These are phyloP conservation scores for Tephrocybe sp. DNA, from an alignment of 768 basidiomycete species.

Conservation along the genomic window DNA sequence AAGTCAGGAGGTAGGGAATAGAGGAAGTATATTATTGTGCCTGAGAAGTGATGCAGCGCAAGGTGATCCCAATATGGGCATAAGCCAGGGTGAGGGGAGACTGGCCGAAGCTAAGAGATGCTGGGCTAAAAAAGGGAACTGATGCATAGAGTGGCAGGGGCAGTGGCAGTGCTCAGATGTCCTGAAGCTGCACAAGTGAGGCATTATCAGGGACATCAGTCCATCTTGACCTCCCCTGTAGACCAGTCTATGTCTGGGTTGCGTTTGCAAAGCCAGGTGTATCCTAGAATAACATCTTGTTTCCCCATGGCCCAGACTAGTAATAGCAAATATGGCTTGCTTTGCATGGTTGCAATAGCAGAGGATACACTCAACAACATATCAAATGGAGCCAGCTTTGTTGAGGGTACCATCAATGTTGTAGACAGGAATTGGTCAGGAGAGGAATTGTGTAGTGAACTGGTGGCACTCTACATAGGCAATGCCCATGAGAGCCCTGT, in stretches of 20 bases:
- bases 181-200: conserved; percentile 10
- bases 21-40: too few species aligned
- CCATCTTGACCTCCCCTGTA: not conserved
- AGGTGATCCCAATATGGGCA: too few species aligned
- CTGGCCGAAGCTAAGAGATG: too few species aligned
- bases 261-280: conserved; percentile 22
- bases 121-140: too few species aligned
- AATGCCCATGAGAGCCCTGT: not conserved
- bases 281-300: conserved; percentile 17
- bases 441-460: not conserved
- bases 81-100: too few species aligned
- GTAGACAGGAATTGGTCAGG: conserved; percentile 14
- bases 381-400: not conserved
- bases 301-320: not conserved
- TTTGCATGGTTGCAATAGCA: conserved; percentile 20
- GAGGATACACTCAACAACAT: conserved; percentile 19
- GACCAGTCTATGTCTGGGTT: conserved; percentile 19
- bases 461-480: not conserved
- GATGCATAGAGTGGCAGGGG: too few species aligned
- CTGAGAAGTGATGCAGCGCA: too few species aligned
- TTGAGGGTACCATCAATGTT: conserved; percentile 24
- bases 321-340: conserved; percentile 1
- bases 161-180: too few species aligned
- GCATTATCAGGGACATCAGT: not conserved
- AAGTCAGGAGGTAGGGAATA: too few species aligned